Base-by-base conservation (phyloP, 768 basidiomycete genomes). In the Boletus rubescentipes region DNA sequence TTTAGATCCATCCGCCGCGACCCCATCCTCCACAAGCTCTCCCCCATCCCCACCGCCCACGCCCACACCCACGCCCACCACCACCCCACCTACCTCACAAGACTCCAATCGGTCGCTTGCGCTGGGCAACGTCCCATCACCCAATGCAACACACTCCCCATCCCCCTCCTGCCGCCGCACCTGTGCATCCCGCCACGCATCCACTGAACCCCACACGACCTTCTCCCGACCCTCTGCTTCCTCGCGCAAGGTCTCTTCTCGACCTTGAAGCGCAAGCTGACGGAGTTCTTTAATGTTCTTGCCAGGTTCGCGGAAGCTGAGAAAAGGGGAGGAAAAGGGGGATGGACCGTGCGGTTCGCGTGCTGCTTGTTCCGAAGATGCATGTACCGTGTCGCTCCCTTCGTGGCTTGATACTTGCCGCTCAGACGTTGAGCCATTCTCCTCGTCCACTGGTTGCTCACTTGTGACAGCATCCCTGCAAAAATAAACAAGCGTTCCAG, bases 261-360 rank as follows among this genome's bases (percentile, higher is more conserved):
- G 71, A 0, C 84, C 85, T 16, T 70, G 63, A 30, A 73, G 66
- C 8, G 86, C 78, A 26, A 86, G 58, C 49, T 61, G 61, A 10
- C 86, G 75, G 36, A 85, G 71, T 21, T 49, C 46, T 55, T 70
- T 60, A 45, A 86, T 74, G 9, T 36, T 54, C 12, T 40, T 45
- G 29, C 67, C 67, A 0, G 79, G 68, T 9, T 60, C 48, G 23
- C 64, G 57, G 62, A 65, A 86, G 79, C 34, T 69, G 36, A 23
- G 39, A 32, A 38, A 34, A 5, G 47, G 29, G 5, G 72, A 36
- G 1, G 16, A 62, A 10, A 65, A 62, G 55, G 62, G 57, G 6
- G 51, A 41, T 10, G 41, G 5, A 11, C 16, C 23, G 14, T 11
- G 38, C 14, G 18, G 20, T n/a, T 23, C 39, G 0, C 26, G 30